Evolutionary conservation across 805 yeast genomes (phyloP), one percentile per base, ranked within the genome.

Genomic region (Nakazawaea ambrosiae): DNA sequence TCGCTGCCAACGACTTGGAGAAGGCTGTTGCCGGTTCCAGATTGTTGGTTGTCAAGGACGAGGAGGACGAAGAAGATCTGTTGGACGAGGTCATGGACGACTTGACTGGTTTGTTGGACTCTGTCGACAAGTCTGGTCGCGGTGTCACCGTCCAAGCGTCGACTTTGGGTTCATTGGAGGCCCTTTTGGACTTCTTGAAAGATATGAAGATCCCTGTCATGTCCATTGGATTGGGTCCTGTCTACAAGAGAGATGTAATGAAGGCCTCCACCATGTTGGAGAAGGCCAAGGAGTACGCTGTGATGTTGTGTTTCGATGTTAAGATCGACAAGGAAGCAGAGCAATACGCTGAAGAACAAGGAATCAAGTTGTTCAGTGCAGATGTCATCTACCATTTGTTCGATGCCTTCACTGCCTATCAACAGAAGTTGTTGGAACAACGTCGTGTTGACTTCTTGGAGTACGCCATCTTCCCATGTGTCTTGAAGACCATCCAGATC

Each of bases 1-100:
- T 92, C 58, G 94, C 97, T 39, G 99, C 98, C 28, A 86, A 86
- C 57, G 98, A 92, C 58, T 75, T 92, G 50, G 98, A 92, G 55
- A 90, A 92, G 65, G 98, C 99, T 10, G 96, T 92, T 57, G 97
- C 99, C 33, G 99, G 99, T 66, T 92, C 98, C 18, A 76, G 98
- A 58, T 70, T 92, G 60, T 66, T 92, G 45, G 90, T 90, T 51
- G 97, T 89, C 47, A 96, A 96, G 31, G 95, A 89, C 47, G 96
- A 86, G 42, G 99, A 92, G 49, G 97, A 92, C 50, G 98, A 92
- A 66, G 98, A 92, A 44, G 97, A 90, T 42, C 55, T 92, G 52
- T 82, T 84, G 94, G 97, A 92, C 58, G 97, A 90, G 41, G 97
- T 92, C 41, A 94, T 92, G 98, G 97, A 90, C 54, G 99, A 92